These are phyloP conservation scores for Antitrichia curtipendula DNA, from an alignment of 225 moss, liverwort and hornwort species.

Conservation along the genomic window DNA sequence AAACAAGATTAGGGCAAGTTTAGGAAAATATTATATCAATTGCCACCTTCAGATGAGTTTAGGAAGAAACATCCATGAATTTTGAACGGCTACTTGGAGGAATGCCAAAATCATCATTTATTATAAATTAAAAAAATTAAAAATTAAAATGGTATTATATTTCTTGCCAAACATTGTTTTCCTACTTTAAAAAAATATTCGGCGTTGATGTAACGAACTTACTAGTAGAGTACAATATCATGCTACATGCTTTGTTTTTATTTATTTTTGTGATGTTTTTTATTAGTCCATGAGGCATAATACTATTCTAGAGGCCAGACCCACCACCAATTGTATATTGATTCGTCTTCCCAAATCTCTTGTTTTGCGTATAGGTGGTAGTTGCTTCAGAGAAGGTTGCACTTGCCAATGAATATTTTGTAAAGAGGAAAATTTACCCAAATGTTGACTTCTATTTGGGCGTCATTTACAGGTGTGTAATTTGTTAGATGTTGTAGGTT, in stretches of 20 bases:
- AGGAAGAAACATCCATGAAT: too few relatives aligned
- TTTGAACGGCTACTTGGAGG: too few relatives aligned
- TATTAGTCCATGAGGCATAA: neutral
- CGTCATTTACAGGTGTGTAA: constrained; percentile 71
- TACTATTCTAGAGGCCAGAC: neutral
- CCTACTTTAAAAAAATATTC: too few relatives aligned
- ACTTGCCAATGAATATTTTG: constrained; percentile 72
- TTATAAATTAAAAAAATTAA: too few relatives aligned
- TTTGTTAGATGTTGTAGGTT: neutral
- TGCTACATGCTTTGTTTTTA: neutral
- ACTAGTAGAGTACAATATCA: neutral
- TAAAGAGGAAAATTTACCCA: constrained; percentile 84
- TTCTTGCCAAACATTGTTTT: too few relatives aligned
- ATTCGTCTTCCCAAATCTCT: neutral
- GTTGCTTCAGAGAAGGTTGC: constrained; percentile 92
- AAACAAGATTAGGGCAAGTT: too few relatives aligned
- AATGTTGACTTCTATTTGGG: constrained; percentile 95
- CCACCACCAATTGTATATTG: neutral
- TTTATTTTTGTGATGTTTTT: neutral
- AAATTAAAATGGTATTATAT: too few relatives aligned
- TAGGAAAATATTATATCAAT: too few relatives aligned
- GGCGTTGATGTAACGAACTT: too few relatives aligned
- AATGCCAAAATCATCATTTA: too few relatives aligned
- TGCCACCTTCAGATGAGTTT: too few relatives aligned
- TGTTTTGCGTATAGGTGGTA: constrained; percentile 48